Evolutionary conservation across 1,139 yeast genomes (phyloP), one percentile per base, ranked within the genome.

Genomic region (Kluyveromyces sp.): DNA sequence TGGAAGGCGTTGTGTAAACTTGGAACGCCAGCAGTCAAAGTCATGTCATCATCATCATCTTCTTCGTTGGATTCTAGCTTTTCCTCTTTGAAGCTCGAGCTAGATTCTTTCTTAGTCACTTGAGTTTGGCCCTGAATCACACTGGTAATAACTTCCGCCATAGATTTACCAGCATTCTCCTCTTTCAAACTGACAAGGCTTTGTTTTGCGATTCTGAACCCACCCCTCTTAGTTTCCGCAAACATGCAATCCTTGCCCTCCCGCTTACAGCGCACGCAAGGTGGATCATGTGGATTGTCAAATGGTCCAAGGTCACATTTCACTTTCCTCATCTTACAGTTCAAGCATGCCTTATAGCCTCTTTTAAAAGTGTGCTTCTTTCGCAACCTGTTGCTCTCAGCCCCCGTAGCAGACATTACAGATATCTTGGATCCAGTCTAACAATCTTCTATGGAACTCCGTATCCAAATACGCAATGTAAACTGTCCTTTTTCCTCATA

Each of bases 221-320:
- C 48, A 38, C 47, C 42, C 10, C 48, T 36, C 30, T 36, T 47
- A 26, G 46, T 46, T 45, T 79, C 84, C 3, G 83, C 83, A 65
- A 89, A 84, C 27, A 82, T 80, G 66, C 97, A 89, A 56, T 83
- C 88, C 56, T 77, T 78, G 25, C 94, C 71, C 59, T 89, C 96
- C 44, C 96, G 72, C 51, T 77, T 73, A 59, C 97, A 89, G 46
- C 97, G 69, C 3, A 80, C 83, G 72, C 97, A 90, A 25, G 94
- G 94, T 4, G 95, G 95, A 6, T 79, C 81, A 45, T 74, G 72
- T 0, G 96, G 96, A 48, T 73, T 74, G 48, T 81, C 83, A 8
- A 81, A 78, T 3, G 82, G 79, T 2, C 95, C 96, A 53, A 88
- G 66, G 58, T 87, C 95, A 67, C 97, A 89, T 59, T 82, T 81